phyloP scores from a whole-genome alignment of 164 flowering plant species.

The Nymphaea thermarum region DNA sequence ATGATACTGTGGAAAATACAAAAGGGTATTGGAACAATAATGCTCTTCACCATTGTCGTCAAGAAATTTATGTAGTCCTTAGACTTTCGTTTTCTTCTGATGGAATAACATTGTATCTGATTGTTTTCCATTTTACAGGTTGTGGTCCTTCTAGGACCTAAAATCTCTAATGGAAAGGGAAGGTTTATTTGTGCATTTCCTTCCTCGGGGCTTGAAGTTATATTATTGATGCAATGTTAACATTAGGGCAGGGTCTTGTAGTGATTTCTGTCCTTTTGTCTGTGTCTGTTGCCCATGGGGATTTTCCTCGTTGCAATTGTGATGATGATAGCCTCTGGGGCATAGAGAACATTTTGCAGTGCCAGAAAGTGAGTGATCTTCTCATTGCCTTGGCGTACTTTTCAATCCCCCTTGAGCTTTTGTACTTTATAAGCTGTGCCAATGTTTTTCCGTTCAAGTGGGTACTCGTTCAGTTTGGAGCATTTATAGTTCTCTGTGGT shows the following conservation, averaged over 20 bases:
- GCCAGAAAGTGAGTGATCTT: conserved; percentile 85
- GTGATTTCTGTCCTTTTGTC: conserved; percentile 32
- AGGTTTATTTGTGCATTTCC: background rate
- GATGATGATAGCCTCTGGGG: conserved; percentile 69
- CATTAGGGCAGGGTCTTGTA: conserved; percentile 29
- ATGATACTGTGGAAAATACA: no score
- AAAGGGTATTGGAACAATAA: no score
- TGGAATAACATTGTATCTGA: background rate
- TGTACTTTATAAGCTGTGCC: conserved; percentile 89
- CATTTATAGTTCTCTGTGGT: conserved; percentile 94
- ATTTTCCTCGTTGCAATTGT: conserved; percentile 53
- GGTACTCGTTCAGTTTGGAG: conserved; percentile 84
- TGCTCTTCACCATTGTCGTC: no score
- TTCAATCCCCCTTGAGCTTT: conserved; percentile 87
- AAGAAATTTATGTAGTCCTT: no score
- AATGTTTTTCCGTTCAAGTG: conserved; percentile 82
- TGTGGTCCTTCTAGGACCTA: background rate
- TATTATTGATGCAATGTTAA: conserved; percentile 46
- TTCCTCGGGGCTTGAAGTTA: conserved; percentile 21
- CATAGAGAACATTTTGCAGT: conserved; percentile 50
- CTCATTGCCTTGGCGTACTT: conserved; percentile 90
- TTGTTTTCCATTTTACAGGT: background rate
- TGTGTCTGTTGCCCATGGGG: conserved; percentile 27
- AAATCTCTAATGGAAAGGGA: background rate
- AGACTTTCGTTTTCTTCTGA: background rate